Evolutionary conservation across 352 stramenopile genomes (phyloP), one percentile per base, ranked within the genome.

Genomic region (Phytophthora melonis): DNA sequence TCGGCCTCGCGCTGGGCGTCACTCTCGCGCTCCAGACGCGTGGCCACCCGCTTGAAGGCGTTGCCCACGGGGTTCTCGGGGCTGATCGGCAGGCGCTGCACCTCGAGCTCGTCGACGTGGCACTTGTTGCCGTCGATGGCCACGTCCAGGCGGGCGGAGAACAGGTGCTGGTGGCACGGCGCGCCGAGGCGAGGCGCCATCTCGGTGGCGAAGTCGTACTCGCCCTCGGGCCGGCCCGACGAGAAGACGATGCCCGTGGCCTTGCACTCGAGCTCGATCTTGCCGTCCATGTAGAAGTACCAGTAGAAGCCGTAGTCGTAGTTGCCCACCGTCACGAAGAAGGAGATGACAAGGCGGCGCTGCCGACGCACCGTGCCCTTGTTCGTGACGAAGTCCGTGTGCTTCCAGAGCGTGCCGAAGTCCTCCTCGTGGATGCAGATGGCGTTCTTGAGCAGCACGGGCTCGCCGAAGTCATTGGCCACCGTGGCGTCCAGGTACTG

Each of bases 361-460:
- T 83, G 77, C 14, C 88, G 75, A 58, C 87, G 78, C 18, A 95
- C 89, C 0, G 66, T 68, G 8, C 73, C 69, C 7, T 27, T 58
- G 36, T 27, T 54, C 8, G 50, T 50, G 63, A 67, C 75, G 36
- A 78, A 50, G 47, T 86, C 79, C 21, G 72, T 80, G 75, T 97
- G 90, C 71, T 95, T 95, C 84, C 83, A 94, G 14, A 93, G 74
- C 41, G 92, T 78, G 8, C 90, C 88, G 14, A 79, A 77, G 78
- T 96, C 90, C 67, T 96, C 88, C 67, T 96, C 88, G 72, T 96
- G 88, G 80, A 95, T 93, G 71, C 87, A 96, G 36, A 96, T 77
- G 0, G 77, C 89, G 53, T 93, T 93, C 63, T 88, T 87, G 50
- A 90, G 73, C 30, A 78, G 52, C n/a, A 86, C 47, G 0, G 86